Base-by-base conservation (phyloP, 805 yeast genomes). In the Metschnikowia peoriensis region DNA sequence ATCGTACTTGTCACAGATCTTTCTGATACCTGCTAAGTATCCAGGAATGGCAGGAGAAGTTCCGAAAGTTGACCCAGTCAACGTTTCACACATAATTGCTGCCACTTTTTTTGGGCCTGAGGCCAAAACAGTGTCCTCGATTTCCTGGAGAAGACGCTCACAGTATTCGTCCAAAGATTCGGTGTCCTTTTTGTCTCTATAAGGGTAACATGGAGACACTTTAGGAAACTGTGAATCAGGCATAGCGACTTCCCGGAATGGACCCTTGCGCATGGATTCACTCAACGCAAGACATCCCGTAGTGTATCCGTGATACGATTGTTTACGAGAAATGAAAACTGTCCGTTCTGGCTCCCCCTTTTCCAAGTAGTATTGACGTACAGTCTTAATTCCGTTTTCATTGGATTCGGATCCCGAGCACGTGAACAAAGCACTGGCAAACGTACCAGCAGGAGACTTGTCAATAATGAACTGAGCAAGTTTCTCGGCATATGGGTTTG, bases 1-100 rank as follows among this genome's bases (percentile, higher is more conserved):
- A 42, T 78, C 83, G 63, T 79, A 80, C 61, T 80, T 80, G 64
- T 77, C 75, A 61, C 83, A 79, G 46, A 81, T 62, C 42, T 68
- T 74, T 49, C 77, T 66, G 41, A 73, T 65, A 11, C 79, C 82
- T 50, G 73, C 46, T 49, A 57, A 51, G 53, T 55, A 55, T 8
- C 61, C 59, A 5, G 59, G 57, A 7, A 55, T 29, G 14, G 59
- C 53, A 15, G 59, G 61, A 6, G 51, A 41, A 10, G 59, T 76
- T 53, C 68, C 58, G 60, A 66, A 54, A 61, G 66, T 55, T 54
- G 68, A 55, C 52, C 71, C 49, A 46, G 65, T 27, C 65, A 69
- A 40, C 55, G 68, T 55, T 59, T 70, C 55, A 58, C 60, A 39
- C 60, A 61, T 46, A 48, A 61, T 41, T 41, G 68, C 54, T 61